Base-by-base conservation (phyloP, 1,284 basidiomycete species). In the Anthracocystis walkeri region DNA sequence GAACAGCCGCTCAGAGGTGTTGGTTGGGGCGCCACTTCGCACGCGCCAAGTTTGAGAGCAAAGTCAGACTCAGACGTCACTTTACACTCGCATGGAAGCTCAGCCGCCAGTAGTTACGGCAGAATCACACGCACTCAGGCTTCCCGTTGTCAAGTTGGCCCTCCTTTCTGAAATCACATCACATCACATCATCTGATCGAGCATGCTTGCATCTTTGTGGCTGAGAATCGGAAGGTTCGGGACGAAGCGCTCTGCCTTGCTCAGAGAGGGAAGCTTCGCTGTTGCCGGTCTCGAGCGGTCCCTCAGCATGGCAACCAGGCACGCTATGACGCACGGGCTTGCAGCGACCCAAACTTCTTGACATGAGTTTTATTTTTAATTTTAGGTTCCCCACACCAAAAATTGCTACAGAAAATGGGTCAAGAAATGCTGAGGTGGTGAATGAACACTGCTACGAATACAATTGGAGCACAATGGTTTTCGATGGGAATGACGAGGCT, bases 31-130 rank as follows among this genome's bases (percentile, higher is more conserved):
- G 54, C 33, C 49, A 23, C 20, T 21, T 35, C 20, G 49, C 33
- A 51, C 29, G 31, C 31, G 31, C 49, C 49, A 50, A 35, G 31
- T 31, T n/a, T 20, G 8, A 21, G 20, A 35, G 49, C 11, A 10
- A 35, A 23, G n/a, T 23, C 27, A 18, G 38, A 33, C 49, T 33
- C 31, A 40, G 51, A 53, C 51, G 51, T 53, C 52, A 54, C 48
- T 20, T 23, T 35, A 23, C 6, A 8, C 27, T 33, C 48, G 23
- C 45, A 46, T 21, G 31, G 46, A 49, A 27, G 29, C 27, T 31
- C 48, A 50, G 48, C 48, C 12, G 14, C 11, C 31, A 16, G 42
- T 49, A n/a, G n/a, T n/a, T n/a, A 40, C 20, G 4, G 35, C n/a
- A n/a, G 20, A 23, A 12, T 45, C 42, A 23, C n/a, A 25, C 20